Conservation (phyloP, 2,329 filamentous ascomycete genomes). For the Phialophora tarda region DNA sequence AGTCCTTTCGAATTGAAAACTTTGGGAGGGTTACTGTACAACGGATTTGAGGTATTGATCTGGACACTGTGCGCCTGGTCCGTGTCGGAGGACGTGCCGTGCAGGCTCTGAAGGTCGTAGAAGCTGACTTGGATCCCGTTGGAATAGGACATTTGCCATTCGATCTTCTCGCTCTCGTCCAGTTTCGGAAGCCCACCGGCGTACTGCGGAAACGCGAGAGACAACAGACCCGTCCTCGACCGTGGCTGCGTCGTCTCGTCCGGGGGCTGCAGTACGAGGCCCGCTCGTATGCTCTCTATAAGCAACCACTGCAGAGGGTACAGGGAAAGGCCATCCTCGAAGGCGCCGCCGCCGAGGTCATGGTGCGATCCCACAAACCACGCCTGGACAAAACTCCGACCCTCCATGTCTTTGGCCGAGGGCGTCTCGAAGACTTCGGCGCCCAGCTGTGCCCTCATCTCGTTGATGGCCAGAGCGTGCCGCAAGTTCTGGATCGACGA, state of each 20-base stretch:
- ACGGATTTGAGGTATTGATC: constrained; percentile 25
- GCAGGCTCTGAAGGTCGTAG: constrained; percentile 35
- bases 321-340: constrained; percentile 48
- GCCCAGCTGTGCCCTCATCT: constrained; percentile 43
- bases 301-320: constrained; percentile 54
- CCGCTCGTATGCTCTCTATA: constrained; percentile 44
- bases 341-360: constrained; percentile 48
- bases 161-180: constrained; percentile 29
- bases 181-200: constrained; percentile 34
- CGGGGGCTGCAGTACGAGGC: constrained; percentile 42
- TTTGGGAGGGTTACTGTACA: constrained; percentile 32
- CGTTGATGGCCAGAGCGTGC: constrained; percentile 50
- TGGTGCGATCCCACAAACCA: constrained; percentile 50
- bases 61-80: constrained; percentile 32
- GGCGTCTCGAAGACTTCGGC: constrained; percentile 40
- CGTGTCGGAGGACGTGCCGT: constrained; percentile 20
- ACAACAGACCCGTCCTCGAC: constrained; percentile 15
- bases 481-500: constrained; percentile 46
- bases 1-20: constrained; percentile 31
- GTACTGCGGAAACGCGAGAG: constrained; percentile 36
- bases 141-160: constrained; percentile 34
- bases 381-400: constrained; percentile 46
- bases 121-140: constrained; percentile 35
- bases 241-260: background rate
- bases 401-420: constrained; percentile 34